Conservation (phyloP, 306 rosid species). For the Cicer chorassanicum region DNA sequence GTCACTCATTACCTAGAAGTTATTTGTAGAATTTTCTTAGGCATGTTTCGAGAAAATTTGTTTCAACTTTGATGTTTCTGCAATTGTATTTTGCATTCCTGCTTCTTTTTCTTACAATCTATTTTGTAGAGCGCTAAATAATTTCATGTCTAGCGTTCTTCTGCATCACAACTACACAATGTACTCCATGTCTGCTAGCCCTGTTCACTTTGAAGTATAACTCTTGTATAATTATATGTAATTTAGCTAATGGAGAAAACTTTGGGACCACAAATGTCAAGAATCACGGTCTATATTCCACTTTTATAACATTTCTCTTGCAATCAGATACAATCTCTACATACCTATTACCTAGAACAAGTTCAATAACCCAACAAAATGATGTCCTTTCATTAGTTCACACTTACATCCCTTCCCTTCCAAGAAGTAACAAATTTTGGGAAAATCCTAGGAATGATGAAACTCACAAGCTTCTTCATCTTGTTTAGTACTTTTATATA, state of each 20-base stretch:
- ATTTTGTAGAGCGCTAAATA: slow-evolving; percentile 9
- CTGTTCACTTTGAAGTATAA: not conserved
- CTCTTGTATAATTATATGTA: slow-evolving; percentile 12
- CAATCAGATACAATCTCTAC: not conserved
- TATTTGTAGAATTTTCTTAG: slow-evolving; percentile 17
- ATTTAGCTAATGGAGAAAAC: not conserved
- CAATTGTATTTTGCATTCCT: not conserved
- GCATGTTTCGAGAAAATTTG: not conserved
- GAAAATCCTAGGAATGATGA: not conserved
- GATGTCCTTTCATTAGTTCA: not conserved
- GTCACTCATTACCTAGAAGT: slow-evolving; percentile 1
- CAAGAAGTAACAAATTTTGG: not conserved
- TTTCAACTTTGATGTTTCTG: slow-evolving; percentile 15
- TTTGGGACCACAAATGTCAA: not conserved
- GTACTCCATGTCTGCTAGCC: not conserved
- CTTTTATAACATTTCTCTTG: not conserved
- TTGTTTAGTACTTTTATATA: not conserved
- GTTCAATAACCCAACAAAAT: slow-evolving; percentile 2
- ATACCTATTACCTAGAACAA: not conserved
- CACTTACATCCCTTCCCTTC: slow-evolving; percentile 3
- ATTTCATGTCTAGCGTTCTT: not conserved
- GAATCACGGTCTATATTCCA: not conserved
- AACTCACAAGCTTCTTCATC: not conserved
- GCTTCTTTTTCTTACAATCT: not conserved
- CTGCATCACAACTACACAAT: slow-evolving; percentile 10